Conservation (phyloP, 768 basidiomycete genomes). For the Boletus pseudo-olivaceus region DNA sequence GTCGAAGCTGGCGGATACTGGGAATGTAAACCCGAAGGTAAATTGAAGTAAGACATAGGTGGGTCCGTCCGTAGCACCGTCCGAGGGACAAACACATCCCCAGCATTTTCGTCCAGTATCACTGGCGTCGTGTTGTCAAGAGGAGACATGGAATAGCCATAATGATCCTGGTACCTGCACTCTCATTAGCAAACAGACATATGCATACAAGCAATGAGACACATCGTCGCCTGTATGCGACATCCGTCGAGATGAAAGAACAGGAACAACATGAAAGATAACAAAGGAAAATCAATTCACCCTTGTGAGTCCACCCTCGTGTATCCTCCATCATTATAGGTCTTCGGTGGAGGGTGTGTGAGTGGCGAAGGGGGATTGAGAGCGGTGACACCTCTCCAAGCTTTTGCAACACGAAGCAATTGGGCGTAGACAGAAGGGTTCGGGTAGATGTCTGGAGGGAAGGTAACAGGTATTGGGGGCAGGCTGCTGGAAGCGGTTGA, state of each 20-base stretch:
- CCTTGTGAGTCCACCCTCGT: constrained; percentile 26
- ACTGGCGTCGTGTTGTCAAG: constrained; percentile 35
- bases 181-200: constrained; percentile 15
- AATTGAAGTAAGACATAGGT: constrained; percentile 9
- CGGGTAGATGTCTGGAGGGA: constrained; percentile 28
- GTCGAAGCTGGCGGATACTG: constrained; percentile 5
- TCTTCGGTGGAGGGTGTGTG: constrained; percentile 19
- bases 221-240: constrained; percentile 15
- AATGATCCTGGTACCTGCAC: constrained; percentile 25
- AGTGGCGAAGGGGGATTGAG: constrained; percentile 32
- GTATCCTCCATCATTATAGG: constrained; percentile 20
- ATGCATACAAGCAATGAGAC: constrained; percentile 10
- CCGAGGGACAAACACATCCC: constrained; percentile 18
- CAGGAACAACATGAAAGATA: background rate
- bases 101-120: constrained; percentile 28
- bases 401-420: constrained; percentile 55
- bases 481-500: constrained; percentile 7
- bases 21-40: background rate
- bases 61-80: constrained; percentile 21
- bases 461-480: constrained; percentile 36
- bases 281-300: constrained; percentile 17
- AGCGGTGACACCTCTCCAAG: constrained; percentile 70
- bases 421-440: constrained; percentile 41
- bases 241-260: background rate
- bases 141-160: constrained; percentile 28